Evolutionary conservation across 23 red algal genomes (phyloP), one percentile per base, ranked within the genome.

Genomic region (Pyropia haitanensis): DNA sequence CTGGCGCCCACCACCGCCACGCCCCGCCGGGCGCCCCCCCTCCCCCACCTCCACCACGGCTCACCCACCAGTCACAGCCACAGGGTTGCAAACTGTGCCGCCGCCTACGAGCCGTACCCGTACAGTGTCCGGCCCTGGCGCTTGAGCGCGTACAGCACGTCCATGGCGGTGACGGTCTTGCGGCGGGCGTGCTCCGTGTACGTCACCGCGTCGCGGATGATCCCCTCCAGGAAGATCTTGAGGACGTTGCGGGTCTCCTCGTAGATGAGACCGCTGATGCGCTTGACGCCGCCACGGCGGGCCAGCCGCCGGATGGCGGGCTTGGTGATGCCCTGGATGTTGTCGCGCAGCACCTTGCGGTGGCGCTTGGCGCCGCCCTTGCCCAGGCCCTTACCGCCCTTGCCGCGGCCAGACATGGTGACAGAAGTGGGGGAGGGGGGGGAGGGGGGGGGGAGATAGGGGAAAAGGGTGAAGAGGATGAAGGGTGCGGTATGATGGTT

Each of bases 271-370:
- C 88, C 88, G 0, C 81, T 88, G 68, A 93, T 93, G 71, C 88
- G 79, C 75, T 93, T 93, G 48, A 93, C 88, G 79, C 88, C 88
- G 14, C 88, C 88, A 26, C 88, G 72, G 22, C 88, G 79, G 0
- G 88, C 88, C 27, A 93, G 71, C 72, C 88, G 88, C 26, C 88
- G 88, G 27, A 93, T 93, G 48, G 88, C 88, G 18, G 88, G 88
- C 75, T 93, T 93, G 2, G 88, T 93, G 27, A 93, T 93, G 62
- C 91, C 91, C 86, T 96, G 91, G 81, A 96, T 96, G 70, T 96
- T 96, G 81, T 96, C 91, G 10, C 91, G 77, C 62, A 96, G 60
- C 14, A 96, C n/a, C n/a, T n/a, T n/a, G n/a, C n/a, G n/a, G n/a
- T n/a, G n/a, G n/a, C n/a, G n/a, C n/a, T n/a, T n/a, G 68, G 91